Base-by-base conservation (phyloP, 2,329 filamentous ascomycete species). In the Fusarium vanettenii region DNA sequence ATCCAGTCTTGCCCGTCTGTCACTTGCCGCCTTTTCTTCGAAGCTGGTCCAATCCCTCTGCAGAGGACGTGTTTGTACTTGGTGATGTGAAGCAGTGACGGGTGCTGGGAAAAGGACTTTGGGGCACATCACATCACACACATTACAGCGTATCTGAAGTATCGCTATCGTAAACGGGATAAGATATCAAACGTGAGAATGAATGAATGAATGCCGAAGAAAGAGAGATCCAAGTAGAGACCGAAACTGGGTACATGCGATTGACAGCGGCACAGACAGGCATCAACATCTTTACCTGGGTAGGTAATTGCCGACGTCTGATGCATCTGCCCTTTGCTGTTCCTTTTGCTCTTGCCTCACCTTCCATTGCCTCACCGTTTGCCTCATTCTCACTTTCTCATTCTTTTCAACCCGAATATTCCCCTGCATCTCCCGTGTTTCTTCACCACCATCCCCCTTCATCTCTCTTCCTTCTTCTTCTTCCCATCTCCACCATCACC, bases 61-160 rank as follows among this genome's bases (percentile, higher is more conserved):
- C 18, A 52, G 60, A 63, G 29, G 45, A 11, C 33, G 31, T 39
- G 22, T 18, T 18, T 37, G 45, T 41, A 55, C 60, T 64, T 55
- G 45, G 14, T 55, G 33, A 64, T 64, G 60, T 55, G 45, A 64
- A 39, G 60, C 60, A 62, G n/a, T 50, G 59, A 62, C 41, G 60
- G 60, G 41, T 29, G 59, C 41, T 20, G 35, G 41, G 20, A 48
- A 33, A 45, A 33, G 27, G 35, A 59, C 20, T 25, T 59, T 37
- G 55, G 33, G 20, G 13, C 27, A 18, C 33, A 39, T 39, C 55
- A 27, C 22, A 27, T 37, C 57, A 60, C 57, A 60, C 35, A 29
- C 57, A 59, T 22, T 35, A 39, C 11, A n/a, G 14, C 33, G 56
- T 27, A 60, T 8, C 33, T 41, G 55, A 16, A 27, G 16, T 59